These are phyloP conservation scores for Sporisorium sorghi DNA, from an alignment of 1,284 basidiomycete species.

Conservation along the genomic window DNA sequence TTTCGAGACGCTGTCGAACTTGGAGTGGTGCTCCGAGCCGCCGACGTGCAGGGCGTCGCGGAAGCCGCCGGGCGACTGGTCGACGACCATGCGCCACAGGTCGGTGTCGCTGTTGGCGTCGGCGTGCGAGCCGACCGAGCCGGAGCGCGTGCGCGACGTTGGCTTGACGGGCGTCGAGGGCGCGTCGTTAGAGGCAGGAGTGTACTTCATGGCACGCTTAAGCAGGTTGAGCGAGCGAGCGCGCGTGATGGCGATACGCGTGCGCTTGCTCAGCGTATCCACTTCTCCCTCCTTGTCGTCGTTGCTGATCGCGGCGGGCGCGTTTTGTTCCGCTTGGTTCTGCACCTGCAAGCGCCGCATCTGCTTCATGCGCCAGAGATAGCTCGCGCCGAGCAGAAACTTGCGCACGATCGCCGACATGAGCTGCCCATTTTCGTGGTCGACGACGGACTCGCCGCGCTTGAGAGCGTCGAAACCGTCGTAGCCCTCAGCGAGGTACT, in stretches of 20 bases:
- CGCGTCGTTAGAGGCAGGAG: not conserved
- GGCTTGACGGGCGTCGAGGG: slow-evolving; percentile 26
- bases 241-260: slow-evolving; percentile 28
- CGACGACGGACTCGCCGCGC: slow-evolving; percentile 78
- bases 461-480: slow-evolving; percentile 83
- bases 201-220: slow-evolving; percentile 32
- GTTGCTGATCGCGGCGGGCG: too few species aligned
- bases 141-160: not conserved
- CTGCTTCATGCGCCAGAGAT: slow-evolving; percentile 60
- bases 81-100: slow-evolving; percentile 51
- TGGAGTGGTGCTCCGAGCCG: slow-evolving; percentile 57
- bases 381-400: slow-evolving; percentile 78
- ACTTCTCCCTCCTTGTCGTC: not conserved
- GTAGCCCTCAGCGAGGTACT: slow-evolving; percentile 77
- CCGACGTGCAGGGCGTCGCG: slow-evolving; percentile 59
- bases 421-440: slow-evolving; percentile 85
- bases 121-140: not conserved
- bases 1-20: slow-evolving; percentile 49
- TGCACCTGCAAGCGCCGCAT: slow-evolving; percentile 32
- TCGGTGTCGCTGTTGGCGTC: not conserved
- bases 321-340: not conserved
- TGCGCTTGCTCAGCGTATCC: slow-evolving; percentile 29
- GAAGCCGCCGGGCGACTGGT: slow-evolving; percentile 52
- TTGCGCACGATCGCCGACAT: slow-evolving; percentile 85
- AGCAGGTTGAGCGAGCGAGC: slow-evolving; percentile 34